These are phyloP conservation scores for Aspergillus clavatus DNA, from an alignment of 2,329 filamentous ascomycete genomes.

Conservation along the genomic window DNA sequence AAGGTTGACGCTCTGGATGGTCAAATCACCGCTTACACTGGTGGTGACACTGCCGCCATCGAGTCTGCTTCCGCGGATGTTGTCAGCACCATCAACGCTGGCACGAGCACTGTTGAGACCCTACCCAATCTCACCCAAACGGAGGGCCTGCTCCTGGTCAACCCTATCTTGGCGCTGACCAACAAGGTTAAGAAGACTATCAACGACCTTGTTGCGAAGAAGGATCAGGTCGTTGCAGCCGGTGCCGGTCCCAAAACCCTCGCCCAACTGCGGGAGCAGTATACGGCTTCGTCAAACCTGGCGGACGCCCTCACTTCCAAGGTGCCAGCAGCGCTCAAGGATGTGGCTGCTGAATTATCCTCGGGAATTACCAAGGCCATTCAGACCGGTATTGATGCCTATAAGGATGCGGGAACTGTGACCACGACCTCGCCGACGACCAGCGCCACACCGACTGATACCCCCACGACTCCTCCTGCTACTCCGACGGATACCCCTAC, in stretches of 20 bases:
- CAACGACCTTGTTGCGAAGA: neutral
- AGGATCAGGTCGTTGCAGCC: neutral
- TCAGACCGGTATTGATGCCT: neutral
- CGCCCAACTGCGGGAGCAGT: neutral
- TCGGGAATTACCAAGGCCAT: neutral
- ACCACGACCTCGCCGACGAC: neutral
- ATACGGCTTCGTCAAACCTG: neutral
- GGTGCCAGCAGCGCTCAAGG: neutral
- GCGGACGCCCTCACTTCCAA: neutral
- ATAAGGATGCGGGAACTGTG: neutral
- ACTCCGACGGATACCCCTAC: neutral
- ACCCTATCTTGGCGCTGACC: slow-evolving; percentile 18
- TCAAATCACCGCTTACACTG: slow-evolving; percentile 18
- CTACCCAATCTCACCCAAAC: slow-evolving; percentile 13
- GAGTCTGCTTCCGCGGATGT: slow-evolving; percentile 14
- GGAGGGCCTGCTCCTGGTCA: slow-evolving; percentile 19
- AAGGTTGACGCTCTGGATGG: slow-evolving; percentile 15
- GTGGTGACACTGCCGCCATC: slow-evolving; percentile 13
- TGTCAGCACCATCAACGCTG: slow-evolving; percentile 17
- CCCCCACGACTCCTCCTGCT: neutral
- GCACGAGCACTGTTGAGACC: slow-evolving; percentile 15
- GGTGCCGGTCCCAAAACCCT: neutral
- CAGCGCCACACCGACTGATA: neutral
- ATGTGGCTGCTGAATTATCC: neutral
- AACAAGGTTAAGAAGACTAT: slow-evolving; percentile 14